These are phyloP conservation scores for Solanum microdontum DNA, from an alignment of 257 asterid genomes.

Conservation along the genomic window DNA sequence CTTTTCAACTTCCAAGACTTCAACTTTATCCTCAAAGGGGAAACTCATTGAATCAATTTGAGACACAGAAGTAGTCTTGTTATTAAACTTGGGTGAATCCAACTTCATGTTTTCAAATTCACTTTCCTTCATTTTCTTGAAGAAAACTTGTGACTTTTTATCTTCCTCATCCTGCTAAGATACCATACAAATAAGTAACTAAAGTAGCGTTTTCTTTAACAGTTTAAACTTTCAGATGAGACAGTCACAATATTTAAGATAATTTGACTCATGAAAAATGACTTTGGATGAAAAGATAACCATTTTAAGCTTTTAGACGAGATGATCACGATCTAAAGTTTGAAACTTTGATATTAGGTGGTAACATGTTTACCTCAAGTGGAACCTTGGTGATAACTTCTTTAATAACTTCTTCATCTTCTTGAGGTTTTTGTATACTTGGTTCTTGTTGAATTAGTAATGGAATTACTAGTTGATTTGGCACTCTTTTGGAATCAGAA, in stretches of 20 bases:
- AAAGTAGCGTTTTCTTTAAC: neutral
- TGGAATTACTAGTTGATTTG: conserved; percentile 20
- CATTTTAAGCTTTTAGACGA: neutral
- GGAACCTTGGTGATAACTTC: conserved; percentile 3
- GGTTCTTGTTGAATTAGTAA: conserved; percentile 16
- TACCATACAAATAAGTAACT: neutral
- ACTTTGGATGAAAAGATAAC: neutral
- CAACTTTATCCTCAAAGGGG: conserved; percentile 29
- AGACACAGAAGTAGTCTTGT: conserved; percentile 6
- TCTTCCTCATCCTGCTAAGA: conserved; percentile 23
- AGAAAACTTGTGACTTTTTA: conserved; percentile 56
- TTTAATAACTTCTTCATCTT: conserved; percentile 7
- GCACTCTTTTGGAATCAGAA: neutral
- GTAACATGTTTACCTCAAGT: neutral
- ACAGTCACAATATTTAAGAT: neutral
- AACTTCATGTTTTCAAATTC: conserved; percentile 70
- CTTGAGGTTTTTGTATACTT: neutral
- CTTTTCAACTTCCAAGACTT: conserved; percentile 3
- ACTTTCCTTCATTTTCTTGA: conserved; percentile 54
- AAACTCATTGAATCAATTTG: conserved; percentile 18
- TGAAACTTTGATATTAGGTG: neutral
- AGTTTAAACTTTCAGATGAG: neutral
- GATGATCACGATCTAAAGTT: neutral
- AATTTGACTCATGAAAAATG: neutral
- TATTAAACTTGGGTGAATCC: conserved; percentile 49